Conservation (phyloP, 352 stramenopile genomes). For the Stramenopiles sp. region DNA sequence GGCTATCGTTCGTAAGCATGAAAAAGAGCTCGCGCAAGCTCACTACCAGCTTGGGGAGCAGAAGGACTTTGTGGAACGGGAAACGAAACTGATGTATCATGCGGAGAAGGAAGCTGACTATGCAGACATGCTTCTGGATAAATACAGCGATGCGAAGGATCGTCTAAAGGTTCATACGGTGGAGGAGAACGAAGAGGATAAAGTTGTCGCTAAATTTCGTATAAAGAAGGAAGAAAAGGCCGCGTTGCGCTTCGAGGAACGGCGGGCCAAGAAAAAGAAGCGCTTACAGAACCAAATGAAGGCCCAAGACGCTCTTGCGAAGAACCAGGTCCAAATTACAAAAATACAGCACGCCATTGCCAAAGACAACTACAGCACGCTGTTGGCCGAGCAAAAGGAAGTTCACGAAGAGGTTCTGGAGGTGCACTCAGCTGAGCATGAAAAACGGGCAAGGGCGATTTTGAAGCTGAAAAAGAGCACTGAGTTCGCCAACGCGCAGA, state of each 20-base stretch:
- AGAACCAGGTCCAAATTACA: neutral
- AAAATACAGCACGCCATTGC: conserved; percentile 2
- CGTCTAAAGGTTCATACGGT: neutral
- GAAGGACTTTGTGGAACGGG: neutral
- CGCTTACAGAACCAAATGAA: neutral
- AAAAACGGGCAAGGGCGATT: conserved; percentile 31
- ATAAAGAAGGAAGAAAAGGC: neutral
- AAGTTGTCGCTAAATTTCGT: neutral
- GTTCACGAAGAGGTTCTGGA: neutral
- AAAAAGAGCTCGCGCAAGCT: neutral
- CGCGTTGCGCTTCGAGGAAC: neutral
- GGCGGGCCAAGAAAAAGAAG: neutral
- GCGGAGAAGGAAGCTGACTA: conserved; percentile 1
- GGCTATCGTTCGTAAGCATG: neutral
- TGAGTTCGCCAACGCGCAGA: conserved; percentile 29
- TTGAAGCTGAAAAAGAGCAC: conserved; percentile 38
- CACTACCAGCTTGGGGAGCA: neutral
- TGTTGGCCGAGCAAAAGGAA: neutral
- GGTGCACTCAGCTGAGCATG: conserved; percentile 15
- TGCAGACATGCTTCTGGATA: neutral
- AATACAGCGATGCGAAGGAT: neutral
- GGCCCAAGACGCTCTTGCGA: neutral
- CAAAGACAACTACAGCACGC: neutral
- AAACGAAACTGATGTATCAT: conserved; percentile 2
- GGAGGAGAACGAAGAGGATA: neutral